Base-by-base conservation (phyloP, 1,284 basidiomycete genomes). In the Quambalaria eucalypti region DNA sequence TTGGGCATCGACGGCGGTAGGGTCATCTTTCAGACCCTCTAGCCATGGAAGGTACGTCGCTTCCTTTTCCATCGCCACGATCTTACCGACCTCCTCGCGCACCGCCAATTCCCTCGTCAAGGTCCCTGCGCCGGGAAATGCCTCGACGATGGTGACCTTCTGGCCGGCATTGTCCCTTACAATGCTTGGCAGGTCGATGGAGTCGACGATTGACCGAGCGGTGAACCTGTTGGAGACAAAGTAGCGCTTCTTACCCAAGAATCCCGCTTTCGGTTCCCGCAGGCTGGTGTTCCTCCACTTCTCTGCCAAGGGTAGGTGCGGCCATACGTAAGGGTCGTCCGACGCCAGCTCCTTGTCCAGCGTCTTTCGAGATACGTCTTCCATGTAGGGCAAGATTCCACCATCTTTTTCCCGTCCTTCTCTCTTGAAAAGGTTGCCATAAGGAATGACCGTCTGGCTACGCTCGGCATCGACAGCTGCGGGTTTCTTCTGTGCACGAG, bases 41-140 rank as follows among this genome's bases (percentile, higher is more conserved):
- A 69, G 57, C 33, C 46, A 56, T 16, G 55, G 33, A 14, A 59
- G 29, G 28, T 62, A 73, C 14, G 33, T 30, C 2, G 62, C 49
- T 7, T 59, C 48, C 19, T 57, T 46, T 53, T 74, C 72, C 39
- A 74, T 55, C 10, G 69, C 64, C 19, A 74, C 59, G 38, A 74
- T 61, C n/a, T 64, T 68, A 31, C 71, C 71, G n/a, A 74, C 72
- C n/a, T 58, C 52, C 4, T 63, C 55, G 29, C 65, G 51, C 51
- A 62, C 50, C 52, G 70, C 40, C 9, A 74, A 55, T 50, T 63
- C 59, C 50, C 63, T 61, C 2, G 72, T 65, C 23, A 73, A 51
- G 1, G 66, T 68, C 14, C 72, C 72, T 7, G 69, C 63, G 3
- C 72, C 72, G 4, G 72, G 60, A 55, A 71, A 74, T 2, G 67